Conservation (phyloP, 164 flowering plant species). For the Chloranthus sessilifolius region DNA sequence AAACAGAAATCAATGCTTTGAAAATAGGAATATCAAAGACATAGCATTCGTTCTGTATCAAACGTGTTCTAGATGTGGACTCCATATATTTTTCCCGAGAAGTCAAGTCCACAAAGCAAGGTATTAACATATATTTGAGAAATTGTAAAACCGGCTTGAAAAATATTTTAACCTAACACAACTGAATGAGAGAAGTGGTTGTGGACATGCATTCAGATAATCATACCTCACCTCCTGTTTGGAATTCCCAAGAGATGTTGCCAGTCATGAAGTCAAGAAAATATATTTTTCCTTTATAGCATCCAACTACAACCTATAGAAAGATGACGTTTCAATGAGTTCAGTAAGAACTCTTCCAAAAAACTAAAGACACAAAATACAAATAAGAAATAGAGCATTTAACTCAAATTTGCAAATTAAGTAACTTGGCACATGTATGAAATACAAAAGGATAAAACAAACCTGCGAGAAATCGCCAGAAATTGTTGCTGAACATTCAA, state of each 20-base stretch:
- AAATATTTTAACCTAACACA: no score
- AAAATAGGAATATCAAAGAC: no score
- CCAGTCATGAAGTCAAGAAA: slow-evolving; percentile 73
- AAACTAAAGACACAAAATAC: not conserved
- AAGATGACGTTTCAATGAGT: slow-evolving; percentile 2
- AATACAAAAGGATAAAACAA: not conserved
- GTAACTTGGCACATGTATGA: not conserved
- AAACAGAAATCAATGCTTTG: no score
- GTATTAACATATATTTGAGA: no score
- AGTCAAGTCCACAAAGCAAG: no score
- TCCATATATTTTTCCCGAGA: no score
- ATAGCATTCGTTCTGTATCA: no score
- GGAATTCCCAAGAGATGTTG: slow-evolving; percentile 62
- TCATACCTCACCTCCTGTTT: slow-evolving; percentile 79
- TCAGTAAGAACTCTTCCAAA: not conserved
- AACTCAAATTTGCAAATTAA: slow-evolving; percentile 1
- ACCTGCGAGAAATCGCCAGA: slow-evolving; percentile 78
- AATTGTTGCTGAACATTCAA: slow-evolving; percentile 86
- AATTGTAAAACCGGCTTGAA: no score
- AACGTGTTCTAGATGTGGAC: no score
- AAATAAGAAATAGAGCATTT: not conserved
- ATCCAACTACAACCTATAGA: slow-evolving; percentile 79
- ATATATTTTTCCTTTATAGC: slow-evolving; percentile 81
- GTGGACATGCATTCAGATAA: not conserved
- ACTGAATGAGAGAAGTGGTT: no score